Evolutionary conservation across 2,329 filamentous ascomycete species (phyloP).

Genomic region (Botrytis hyacinthi): DNA sequence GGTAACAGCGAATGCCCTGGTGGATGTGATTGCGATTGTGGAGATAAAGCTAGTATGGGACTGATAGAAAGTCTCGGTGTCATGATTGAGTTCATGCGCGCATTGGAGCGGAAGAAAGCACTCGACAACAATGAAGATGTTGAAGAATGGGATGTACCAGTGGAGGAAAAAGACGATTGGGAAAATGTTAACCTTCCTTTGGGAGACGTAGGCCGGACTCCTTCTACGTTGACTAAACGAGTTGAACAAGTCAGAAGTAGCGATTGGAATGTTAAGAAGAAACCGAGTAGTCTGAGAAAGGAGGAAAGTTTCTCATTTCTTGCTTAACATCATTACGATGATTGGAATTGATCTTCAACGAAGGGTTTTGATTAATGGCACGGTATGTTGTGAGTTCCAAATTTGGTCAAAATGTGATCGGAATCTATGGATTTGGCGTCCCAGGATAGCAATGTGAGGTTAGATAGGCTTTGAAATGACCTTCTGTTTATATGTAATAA

Average conservation of each 20-base stretch:
- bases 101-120: constrained; percentile 22
- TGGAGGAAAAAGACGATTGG: constrained; percentile 33
- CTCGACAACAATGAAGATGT: constrained; percentile 25
- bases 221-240: constrained; percentile 35
- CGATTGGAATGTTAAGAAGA: constrained; percentile 36
- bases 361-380: not conserved
- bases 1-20: constrained; percentile 57
- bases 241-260: constrained; percentile 34
- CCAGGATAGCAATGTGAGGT: not conserved
- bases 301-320: constrained; percentile 25
- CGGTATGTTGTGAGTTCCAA: not conserved
- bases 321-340: not conserved
- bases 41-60: constrained; percentile 54
- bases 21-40: constrained; percentile 63
- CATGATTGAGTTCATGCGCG: constrained; percentile 35
- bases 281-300: constrained; percentile 36
- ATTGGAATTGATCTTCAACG: not conserved
- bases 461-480: not conserved
- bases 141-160: constrained; percentile 29
- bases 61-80: constrained; percentile 60
- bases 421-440: not conserved
- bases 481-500: constrained; percentile 5
- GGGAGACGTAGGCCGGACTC: constrained; percentile 30
- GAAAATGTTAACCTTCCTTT: constrained; percentile 28
- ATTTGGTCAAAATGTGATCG: not conserved